Evolutionary conservation across 192 early-diverging fungal genomes (phyloP).

Genomic region (Coemansia sp.): DNA sequence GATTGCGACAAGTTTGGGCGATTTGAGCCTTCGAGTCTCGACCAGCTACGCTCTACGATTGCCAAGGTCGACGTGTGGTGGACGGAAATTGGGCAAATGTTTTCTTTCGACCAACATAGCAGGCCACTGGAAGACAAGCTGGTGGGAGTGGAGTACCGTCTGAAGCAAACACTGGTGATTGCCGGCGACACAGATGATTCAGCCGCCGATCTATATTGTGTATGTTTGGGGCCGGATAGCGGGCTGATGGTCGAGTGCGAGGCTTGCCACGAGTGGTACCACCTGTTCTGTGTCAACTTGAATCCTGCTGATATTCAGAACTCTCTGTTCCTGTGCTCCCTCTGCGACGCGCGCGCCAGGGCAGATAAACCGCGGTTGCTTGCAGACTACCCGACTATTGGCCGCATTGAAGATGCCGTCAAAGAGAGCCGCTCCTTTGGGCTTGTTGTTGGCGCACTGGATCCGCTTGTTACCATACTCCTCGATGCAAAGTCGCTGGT

Average conservation of each 20-base stretch:
- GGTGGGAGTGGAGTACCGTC: slow-evolving; percentile 17
- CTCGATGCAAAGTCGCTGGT: slow-evolving; percentile 36
- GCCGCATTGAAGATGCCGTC: slow-evolving; percentile 45
- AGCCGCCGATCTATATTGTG: slow-evolving; percentile 53
- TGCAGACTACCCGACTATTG: slow-evolving; percentile 30
- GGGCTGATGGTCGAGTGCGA: slow-evolving; percentile 73
- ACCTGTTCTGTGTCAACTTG: slow-evolving; percentile 61
- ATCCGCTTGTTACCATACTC: slow-evolving; percentile 54
- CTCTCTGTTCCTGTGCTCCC: slow-evolving; percentile 60
- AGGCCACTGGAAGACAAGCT: slow-evolving; percentile 14
- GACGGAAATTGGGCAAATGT: slow-evolving; percentile 15
- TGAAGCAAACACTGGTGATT: slow-evolving; percentile 21
- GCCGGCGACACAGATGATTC: background rate
- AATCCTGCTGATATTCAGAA: slow-evolving; percentile 48
- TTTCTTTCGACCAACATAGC: slow-evolving; percentile 7
- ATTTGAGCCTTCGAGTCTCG: slow-evolving; percentile 32
- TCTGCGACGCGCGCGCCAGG: slow-evolving; percentile 50
- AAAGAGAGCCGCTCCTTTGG: slow-evolving; percentile 45
- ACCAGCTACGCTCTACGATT: slow-evolving; percentile 14
- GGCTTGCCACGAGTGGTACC: slow-evolving; percentile 68
- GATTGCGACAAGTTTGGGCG: slow-evolving; percentile 28
- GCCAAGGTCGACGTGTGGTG: slow-evolving; percentile 26
- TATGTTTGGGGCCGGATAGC: slow-evolving; percentile 62
- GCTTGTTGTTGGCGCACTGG: slow-evolving; percentile 55
- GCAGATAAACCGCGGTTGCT: slow-evolving; percentile 16